Percentiles rank a stretch among this genome's conserved stretches.
Conservation (phyloP, 1,284 basidiomycete genomes). For the Irpex sp. region DNA sequence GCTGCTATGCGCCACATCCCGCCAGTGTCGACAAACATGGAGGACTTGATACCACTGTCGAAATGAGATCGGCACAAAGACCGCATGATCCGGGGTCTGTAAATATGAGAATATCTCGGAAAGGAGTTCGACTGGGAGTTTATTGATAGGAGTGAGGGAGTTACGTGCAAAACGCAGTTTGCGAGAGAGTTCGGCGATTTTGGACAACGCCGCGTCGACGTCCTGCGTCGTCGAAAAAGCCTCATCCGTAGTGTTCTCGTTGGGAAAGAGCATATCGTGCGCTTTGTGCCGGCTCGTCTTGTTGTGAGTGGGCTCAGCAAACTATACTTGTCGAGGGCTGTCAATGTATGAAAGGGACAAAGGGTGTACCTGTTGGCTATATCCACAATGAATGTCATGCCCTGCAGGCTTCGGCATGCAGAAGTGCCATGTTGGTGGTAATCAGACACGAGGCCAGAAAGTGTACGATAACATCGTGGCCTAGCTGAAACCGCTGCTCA, state of each 20-base stretch:
- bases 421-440: not conserved
- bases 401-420: not conserved
- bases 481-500: not conserved
- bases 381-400: not conserved
- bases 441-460: not conserved
- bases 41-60: not conserved
- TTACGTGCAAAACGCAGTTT: conserved; percentile 7
- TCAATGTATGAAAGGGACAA: not conserved
- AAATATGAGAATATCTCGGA: conserved; percentile 7
- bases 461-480: not conserved
- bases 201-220: conserved; percentile 3
- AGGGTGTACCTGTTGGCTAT: not conserved
- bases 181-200: conserved; percentile 2
- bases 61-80: not conserved
- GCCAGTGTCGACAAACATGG: conserved; percentile 10
- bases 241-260: not conserved
- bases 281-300: not conserved
- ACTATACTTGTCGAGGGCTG: not conserved
- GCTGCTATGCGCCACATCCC: conserved; percentile 6
- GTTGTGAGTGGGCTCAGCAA: too few species aligned
- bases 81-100: not conserved
- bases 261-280: not conserved
- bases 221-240: not conserved
- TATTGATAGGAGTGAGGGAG: conserved; percentile 1
- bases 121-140: conserved; percentile 9